Evolutionary conservation across 768 basidiomycete genomes (phyloP), one percentile per base, ranked within the genome.

Genomic region (Panellus pusillus): DNA sequence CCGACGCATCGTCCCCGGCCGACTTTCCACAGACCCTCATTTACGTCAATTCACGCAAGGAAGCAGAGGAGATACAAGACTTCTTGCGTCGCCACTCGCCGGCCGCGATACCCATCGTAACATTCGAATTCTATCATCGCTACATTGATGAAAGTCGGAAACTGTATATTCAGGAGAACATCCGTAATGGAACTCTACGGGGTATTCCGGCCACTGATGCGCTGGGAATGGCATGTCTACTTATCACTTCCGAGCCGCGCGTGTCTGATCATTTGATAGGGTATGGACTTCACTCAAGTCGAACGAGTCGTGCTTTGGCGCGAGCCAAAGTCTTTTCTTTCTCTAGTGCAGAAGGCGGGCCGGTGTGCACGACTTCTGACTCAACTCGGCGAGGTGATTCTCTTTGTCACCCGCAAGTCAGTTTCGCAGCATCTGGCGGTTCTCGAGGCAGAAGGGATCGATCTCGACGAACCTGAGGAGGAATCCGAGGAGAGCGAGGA

Each of bases 111-210:
- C 44, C 45, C 12, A 24, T 15, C 3, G 29, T 32, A 35, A 19
- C 39, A 3, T 62, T 62, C 40, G 57, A 62, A 29, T 59, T 62
- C 32, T 62, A 62, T 18, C 61, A 62, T 28, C 29, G 47, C 0
- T 9, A 52, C 13, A 56, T 62, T 41, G 54, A 44, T 4, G 54
- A 59, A 0, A 17, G 1, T 0, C 50, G 19, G 13, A 62, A 62
- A 44, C 18, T 39, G 1, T 15, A 5, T n/a, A 56, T 62, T 4
- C 38, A 62, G 15, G n/a, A 12, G 1, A 20, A 50, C 4, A 32
- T 62, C 4, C 9, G 14, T 1, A 37, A 27, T 35, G 61, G 57
- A 1, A 18, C 38, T 29, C 17, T 62, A 38, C 46, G 61, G 0
- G 50, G 39, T 3, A 44, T 53, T 6, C 20, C 57, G 9, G 54